Conservation (phyloP, 2,329 filamentous ascomycete genomes). For the Alternaria metachromatica region DNA sequence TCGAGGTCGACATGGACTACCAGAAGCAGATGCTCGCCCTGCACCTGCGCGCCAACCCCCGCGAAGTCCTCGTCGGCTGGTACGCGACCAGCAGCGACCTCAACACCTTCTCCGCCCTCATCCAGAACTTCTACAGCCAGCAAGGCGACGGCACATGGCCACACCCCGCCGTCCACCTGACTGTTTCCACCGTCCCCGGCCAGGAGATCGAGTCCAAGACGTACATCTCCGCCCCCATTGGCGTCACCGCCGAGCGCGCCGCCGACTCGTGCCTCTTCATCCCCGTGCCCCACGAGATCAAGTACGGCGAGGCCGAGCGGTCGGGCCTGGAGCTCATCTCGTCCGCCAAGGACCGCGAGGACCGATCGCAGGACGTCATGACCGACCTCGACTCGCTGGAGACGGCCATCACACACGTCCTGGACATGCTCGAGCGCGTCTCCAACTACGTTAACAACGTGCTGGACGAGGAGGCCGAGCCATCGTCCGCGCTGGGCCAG, state of each 20-base stretch:
- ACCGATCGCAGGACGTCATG: constrained; percentile 73
- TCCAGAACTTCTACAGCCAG: constrained; percentile 99
- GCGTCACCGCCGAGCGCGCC: constrained; percentile 91
- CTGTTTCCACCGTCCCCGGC: constrained; percentile 87
- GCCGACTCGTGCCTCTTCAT: constrained; percentile 98
- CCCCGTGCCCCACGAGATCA: constrained; percentile 92
- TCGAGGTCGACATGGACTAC: constrained; percentile 99
- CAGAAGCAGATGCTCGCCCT: constrained; percentile 99
- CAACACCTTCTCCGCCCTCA: constrained; percentile 97
- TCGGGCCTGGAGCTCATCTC: constrained; percentile 83
- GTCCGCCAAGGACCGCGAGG: constrained; percentile 78
- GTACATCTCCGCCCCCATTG: constrained; percentile 95
- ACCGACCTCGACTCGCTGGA: constrained; percentile 92
- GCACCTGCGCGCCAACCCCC: constrained; percentile 91
- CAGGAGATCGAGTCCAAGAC: constrained; percentile 87
- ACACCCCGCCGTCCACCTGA: constrained; percentile 96
- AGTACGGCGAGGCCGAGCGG: constrained; percentile 81
- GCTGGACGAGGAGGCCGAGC: constrained; percentile 88
- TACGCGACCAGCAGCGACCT: constrained; percentile 97
- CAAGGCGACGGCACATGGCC: constrained; percentile 97
- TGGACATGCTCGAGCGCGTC: constrained; percentile 88
- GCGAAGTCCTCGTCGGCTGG: constrained; percentile 95
- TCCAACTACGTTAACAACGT: constrained; percentile 92
- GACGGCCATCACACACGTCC: constrained; percentile 82
- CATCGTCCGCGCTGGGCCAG: constrained; percentile 90